Evolutionary conservation across 164 flowering plant genomes (phyloP).

Genomic region (Aristolochia fimbriata): DNA sequence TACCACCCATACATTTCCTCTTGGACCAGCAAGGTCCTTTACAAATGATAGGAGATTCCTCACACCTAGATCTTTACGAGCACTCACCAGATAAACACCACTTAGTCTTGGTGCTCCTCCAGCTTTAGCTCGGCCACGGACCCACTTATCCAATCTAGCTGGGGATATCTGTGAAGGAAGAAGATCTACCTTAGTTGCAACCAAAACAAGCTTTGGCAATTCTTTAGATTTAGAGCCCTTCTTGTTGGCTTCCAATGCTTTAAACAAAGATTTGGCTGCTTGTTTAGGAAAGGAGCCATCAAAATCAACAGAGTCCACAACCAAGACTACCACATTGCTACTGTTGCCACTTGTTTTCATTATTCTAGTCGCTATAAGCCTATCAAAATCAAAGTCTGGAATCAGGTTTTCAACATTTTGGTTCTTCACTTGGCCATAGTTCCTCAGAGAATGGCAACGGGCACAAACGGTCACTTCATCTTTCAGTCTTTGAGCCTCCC

Average conservation of each 20-base stretch:
- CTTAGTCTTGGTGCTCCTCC: conserved; percentile 76
- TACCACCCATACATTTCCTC: conserved; percentile 95
- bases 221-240: conserved; percentile 31
- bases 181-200: conserved; percentile 93
- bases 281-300: conserved; percentile 93
- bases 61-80: conserved; percentile 81
- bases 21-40: conserved; percentile 85
- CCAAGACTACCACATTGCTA: conserved; percentile 76
- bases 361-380: conserved; percentile 66
- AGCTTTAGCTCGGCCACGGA: conserved; percentile 77
- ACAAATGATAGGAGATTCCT: conserved; percentile 66
- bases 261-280: conserved; percentile 74
- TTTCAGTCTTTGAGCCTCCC: conserved; percentile 42
- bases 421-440: conserved; percentile 93
- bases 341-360: conserved; percentile 56
- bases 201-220: conserved; percentile 81
- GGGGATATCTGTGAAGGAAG: conserved; percentile 86
- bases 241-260: conserved; percentile 43
- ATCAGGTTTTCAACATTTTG: conserved; percentile 73
- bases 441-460: conserved; percentile 82
- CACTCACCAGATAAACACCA: conserved; percentile 83
- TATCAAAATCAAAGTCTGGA: conserved; percentile 92
- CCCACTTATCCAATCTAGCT: conserved; percentile 86
- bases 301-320: conserved; percentile 96
- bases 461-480: conserved; percentile 76